Percentiles rank a stretch among this genome's conserved stretches.
phyloP scores from a whole-genome alignment of 768 basidiomycete genomes.

The Pleurotus giganteus region DNA sequence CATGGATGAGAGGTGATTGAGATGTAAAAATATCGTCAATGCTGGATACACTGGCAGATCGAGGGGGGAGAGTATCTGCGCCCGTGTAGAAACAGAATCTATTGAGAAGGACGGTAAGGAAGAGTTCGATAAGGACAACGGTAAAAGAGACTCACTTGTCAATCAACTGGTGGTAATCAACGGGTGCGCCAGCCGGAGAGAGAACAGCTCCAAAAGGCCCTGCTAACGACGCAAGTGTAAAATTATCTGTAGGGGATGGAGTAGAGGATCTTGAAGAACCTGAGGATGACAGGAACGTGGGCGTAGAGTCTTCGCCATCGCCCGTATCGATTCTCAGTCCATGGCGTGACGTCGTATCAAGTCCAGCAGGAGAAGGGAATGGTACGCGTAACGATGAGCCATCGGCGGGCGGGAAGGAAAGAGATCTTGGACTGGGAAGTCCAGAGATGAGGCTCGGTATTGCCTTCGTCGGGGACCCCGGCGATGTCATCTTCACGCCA shows the following conservation, averaged over 20 bases:
- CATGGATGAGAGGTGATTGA: constrained; percentile 24
- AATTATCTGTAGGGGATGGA: constrained; percentile 37
- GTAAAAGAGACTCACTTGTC: constrained; percentile 47
- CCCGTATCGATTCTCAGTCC: constrained; percentile 12
- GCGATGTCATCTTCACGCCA: constrained; percentile 43
- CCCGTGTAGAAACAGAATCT: constrained; percentile 88
- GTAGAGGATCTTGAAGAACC: constrained; percentile 42
- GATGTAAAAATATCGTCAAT: constrained; percentile 46
- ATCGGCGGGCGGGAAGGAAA: constrained; percentile 34
- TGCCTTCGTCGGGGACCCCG: constrained; percentile 41
- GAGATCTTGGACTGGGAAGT: constrained; percentile 19
- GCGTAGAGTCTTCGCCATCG: constrained; percentile 41
- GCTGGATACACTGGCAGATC: constrained; percentile 51
- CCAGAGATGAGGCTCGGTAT: constrained; percentile 9
- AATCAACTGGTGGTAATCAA: constrained; percentile 60
- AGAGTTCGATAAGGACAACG: background rate
- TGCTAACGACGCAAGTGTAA: constrained; percentile 16
- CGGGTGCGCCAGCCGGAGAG: constrained; percentile 25
- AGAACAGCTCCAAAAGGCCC: constrained; percentile 15
- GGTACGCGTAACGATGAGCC: background rate
- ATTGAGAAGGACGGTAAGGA: constrained; percentile 12
- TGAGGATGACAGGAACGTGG: constrained; percentile 42
- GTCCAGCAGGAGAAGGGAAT: background rate
- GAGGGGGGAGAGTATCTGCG: constrained; percentile 29
- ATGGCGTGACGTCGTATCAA: background rate